Evolutionary conservation across 148 eudicot species (phyloP), one percentile per base, ranked within the genome.

Genomic region (Hydrangea macrophylla): DNA sequence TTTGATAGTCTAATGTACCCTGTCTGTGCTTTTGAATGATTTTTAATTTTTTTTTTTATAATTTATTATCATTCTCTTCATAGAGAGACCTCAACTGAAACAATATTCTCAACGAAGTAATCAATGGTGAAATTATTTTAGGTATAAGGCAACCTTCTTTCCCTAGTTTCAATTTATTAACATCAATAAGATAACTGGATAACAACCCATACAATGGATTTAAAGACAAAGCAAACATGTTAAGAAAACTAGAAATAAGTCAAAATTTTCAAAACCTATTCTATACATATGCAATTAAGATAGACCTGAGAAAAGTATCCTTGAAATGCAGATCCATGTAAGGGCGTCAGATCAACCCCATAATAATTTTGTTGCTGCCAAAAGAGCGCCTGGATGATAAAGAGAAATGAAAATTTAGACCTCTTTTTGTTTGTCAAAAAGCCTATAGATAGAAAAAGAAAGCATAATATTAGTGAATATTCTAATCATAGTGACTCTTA

Each of bases 321-420:
- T 60, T 88, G 80, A 74, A 84, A 94, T 61, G 99, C 97, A 51
- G 91, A 78, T 55, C 88, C 87, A 72, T 94, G 79, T 51, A 94
- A 83, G n/a, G 97, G 72, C 45, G 93, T 85, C 80, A 94, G 81
- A 82, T 94, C 92, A 68, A 94, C 99, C 66, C 99, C 99, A 73
- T 83, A 94, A 83, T 91, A 94, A 75, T 94, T 94, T 27, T 86
- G 96, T 76, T 94, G 99, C 83, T 94, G 99, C 99, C 99, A 94
- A 80, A 94, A 94, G 54, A 91, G 85, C 65, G 99, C 88, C 99
- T 94, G 87, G 68, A 75, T 32, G 28, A n/a, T 65, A 73, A n/a
- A 64, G 69, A 59, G 36, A 6, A 67, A 71, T 7, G 26, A 66
- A 23, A 45, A 55, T 40, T 32, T 37, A 71, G 51, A 50, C 55